phyloP scores from a whole-genome alignment of 257 asterid species.

The Jacaranda copaia region DNA sequence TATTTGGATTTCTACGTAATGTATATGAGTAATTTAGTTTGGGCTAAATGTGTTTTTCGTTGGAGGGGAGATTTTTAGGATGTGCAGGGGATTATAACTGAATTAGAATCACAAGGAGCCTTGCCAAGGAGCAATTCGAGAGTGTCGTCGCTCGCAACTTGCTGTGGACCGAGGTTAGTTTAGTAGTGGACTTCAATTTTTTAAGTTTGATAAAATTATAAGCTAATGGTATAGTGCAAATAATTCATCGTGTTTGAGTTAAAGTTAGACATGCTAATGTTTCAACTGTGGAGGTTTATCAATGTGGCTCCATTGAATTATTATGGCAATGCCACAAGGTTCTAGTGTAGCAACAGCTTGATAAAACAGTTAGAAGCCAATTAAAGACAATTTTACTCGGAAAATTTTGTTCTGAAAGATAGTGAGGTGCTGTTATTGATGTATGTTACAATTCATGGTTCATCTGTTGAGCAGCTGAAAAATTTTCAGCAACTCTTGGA shows the following conservation, averaged over 20 bases:
- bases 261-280: neutral
- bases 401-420: neutral
- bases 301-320: conserved; percentile 17
- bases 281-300: neutral
- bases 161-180: conserved; percentile 99
- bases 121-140: conserved; percentile 99
- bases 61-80: conserved; percentile 55
- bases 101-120: conserved; percentile 98
- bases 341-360: conserved; percentile 22
- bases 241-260: neutral
- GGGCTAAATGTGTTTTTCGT: neutral
- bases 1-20: conserved; percentile 7
- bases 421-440: neutral
- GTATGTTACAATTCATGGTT: neutral
- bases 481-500: conserved; percentile 18
- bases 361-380: conserved; percentile 27
- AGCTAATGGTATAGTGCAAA: too few relatives aligned
- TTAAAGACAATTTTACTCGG: conserved; percentile 6
- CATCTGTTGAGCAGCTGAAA: neutral
- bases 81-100: conserved; percentile 97
- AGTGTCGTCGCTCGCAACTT: conserved; percentile 98
- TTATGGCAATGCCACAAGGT: conserved; percentile 20
- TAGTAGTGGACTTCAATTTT: conserved; percentile 14
- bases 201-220: conserved; percentile 11
- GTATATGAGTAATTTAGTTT: conserved; percentile 14